These are phyloP conservation scores for Colletotrichum horii DNA, from an alignment of 2,329 filamentous ascomycete species.

Conservation along the genomic window DNA sequence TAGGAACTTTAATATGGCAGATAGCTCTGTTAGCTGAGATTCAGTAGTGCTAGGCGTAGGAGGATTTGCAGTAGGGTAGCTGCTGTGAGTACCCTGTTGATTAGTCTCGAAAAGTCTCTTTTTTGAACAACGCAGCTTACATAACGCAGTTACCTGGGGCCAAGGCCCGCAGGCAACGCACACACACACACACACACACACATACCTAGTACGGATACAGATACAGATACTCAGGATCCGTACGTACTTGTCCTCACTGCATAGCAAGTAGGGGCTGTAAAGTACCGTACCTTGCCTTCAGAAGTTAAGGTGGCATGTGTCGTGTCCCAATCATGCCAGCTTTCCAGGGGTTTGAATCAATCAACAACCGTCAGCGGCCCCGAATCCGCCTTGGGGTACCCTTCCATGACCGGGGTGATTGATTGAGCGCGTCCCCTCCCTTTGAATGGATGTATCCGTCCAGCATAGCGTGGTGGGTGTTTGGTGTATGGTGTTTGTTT, in stretches of 20 bases:
- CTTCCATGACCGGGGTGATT: not conserved
- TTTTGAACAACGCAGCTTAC: too few species aligned
- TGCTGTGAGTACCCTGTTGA: too few species aligned
- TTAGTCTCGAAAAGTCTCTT: too few species aligned
- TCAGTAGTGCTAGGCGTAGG: too few species aligned
- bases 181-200: too few species aligned
- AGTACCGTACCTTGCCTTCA: not conserved
- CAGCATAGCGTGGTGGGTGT: not conserved
- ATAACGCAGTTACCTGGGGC: too few species aligned
- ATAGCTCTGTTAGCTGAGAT: too few species aligned
- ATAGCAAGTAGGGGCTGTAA: not conserved
- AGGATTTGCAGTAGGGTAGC: too few species aligned
- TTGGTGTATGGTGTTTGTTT: not conserved
- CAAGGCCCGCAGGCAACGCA: too few species aligned
- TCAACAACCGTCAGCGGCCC: not conserved
- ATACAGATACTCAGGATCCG: not conserved
- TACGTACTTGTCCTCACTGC: not conserved
- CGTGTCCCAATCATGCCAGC: not conserved
- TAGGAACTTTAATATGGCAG: too few species aligned
- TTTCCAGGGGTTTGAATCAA: conserved; percentile 7
- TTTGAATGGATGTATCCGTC: not conserved
- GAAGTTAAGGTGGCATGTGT: not conserved
- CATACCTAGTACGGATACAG: not conserved
- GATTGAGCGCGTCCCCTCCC: not conserved
- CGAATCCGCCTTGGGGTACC: not conserved